These are phyloP conservation scores for Fragaria vesca DNA, from an alignment of 306 rosid genomes.

Conservation along the genomic window DNA sequence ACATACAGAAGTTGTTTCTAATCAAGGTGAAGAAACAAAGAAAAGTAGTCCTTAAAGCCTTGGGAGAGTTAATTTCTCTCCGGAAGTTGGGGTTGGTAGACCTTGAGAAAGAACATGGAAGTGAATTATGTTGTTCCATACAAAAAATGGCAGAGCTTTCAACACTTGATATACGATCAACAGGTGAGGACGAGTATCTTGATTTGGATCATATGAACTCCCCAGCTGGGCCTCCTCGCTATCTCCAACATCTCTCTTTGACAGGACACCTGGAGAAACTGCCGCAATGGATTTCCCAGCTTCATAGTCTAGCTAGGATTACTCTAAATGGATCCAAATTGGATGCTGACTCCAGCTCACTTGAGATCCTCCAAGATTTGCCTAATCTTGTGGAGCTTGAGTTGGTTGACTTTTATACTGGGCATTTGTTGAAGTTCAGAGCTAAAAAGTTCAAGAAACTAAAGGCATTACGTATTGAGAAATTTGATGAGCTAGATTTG, in stretches of 20 bases:
- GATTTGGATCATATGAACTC: background rate
- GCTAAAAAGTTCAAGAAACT: slow-evolving; percentile 10
- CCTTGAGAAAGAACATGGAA: background rate
- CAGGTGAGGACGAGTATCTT: background rate
- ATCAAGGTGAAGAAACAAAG: background rate
- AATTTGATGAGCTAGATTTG: slow-evolving; percentile 6
- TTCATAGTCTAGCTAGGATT: slow-evolving; percentile 3
- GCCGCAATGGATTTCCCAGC: background rate
- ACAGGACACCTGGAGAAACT: background rate
- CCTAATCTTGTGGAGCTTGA: slow-evolving; percentile 13
- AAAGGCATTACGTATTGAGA: slow-evolving; percentile 1
- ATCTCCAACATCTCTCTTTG: background rate
- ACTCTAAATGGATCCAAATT: slow-evolving; percentile 5
- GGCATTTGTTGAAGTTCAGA: background rate
- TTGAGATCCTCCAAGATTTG: slow-evolving; percentile 4
- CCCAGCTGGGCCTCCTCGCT: background rate
- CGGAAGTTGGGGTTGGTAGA: slow-evolving; percentile 12
- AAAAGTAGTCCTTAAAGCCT: background rate
- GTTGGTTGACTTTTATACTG: background rate
- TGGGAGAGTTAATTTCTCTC: background rate
- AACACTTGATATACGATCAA: slow-evolving; percentile 7
- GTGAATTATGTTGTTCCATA: background rate
- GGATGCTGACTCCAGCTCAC: background rate
- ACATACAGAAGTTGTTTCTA: slow-evolving; percentile 17
- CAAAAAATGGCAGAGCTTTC: background rate